Evolutionary conservation across 1,284 basidiomycete species (phyloP), one percentile per base, ranked within the genome.

Genomic region (Schizopora paradoxa): DNA sequence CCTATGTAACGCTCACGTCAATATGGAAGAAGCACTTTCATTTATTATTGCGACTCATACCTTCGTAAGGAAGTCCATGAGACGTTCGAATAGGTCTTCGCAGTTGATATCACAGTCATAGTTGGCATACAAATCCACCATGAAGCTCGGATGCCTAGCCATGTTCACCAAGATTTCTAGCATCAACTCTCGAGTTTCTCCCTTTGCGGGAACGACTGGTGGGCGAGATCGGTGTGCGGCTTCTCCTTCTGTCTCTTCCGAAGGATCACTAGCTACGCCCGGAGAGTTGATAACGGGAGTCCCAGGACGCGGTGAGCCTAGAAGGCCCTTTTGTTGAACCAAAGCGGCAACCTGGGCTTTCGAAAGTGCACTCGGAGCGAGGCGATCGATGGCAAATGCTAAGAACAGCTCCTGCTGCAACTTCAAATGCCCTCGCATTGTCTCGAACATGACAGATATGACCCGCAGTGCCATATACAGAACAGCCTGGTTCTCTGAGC

Each of bases 71-170:
- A 98, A 98, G 16, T 85, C 84, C 47, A 96, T 72, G n/a, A 98
- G 66, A 6, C 89, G 74, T 61, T 98, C 93, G 58, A 95, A 97
- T 48, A 99, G 67, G 61, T 99, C 94, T 68, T 98, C 94, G 64
- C 90, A 94, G 59, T 98, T 94, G 52, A 89, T 82, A 58, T 97
- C 90, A 61, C 93, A 98, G 63, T 99, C 96, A 64, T 96, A 99
- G 64, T 99, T 99, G 48, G 83, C 76, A 70, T 91, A 99, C 7
- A 98, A 71, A 60, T 97, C 91, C 36, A 96, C 91, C 85, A 97
- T 91, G 66, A 95, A 94, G 58, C 85, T 86, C 1, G 86, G 78
- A 56, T 86, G 78, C 4, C 84, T 74, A 23, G 86, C 84, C 40
- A 97, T 79, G 49, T 91, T 84, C 41, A 77, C 77, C 23, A 99